These are phyloP conservation scores for Xylaria multiplex DNA, from an alignment of 2,329 filamentous ascomycete genomes.

Conservation along the genomic window DNA sequence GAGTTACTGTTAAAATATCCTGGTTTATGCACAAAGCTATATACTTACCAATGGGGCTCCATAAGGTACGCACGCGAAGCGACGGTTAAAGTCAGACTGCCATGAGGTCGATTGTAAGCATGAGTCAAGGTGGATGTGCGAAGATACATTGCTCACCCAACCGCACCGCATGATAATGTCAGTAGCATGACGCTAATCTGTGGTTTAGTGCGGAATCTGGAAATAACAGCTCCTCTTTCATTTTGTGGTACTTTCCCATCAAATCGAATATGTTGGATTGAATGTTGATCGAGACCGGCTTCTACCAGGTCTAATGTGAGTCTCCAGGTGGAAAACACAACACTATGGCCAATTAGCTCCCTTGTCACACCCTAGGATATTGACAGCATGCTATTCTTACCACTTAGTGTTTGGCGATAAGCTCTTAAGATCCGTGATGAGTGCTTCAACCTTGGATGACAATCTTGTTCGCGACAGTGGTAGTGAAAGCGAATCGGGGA, in stretches of 20 bases:
- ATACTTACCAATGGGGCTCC: constrained; percentile 59
- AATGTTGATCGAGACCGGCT: constrained; percentile 50
- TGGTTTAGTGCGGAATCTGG: constrained; percentile 53
- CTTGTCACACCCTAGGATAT: neutral
- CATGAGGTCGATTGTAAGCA: constrained; percentile 50
- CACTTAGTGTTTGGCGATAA: constrained; percentile 10
- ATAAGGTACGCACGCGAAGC: constrained; percentile 60
- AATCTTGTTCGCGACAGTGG: neutral
- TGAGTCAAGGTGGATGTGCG: neutral
- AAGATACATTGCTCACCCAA: constrained; percentile 52
- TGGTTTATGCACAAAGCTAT: neutral
- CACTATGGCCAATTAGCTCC: constrained; percentile 46
- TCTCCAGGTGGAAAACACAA: constrained; percentile 64
- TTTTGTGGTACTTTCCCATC: constrained; percentile 59
- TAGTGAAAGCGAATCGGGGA: neutral
- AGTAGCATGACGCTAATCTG: constrained; percentile 57
- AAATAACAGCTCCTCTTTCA: constrained; percentile 53
- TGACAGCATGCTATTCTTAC: neutral
- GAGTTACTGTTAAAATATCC: neutral
- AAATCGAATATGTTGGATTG: constrained; percentile 54
- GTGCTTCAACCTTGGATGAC: constrained; percentile 17
- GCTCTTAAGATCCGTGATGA: constrained; percentile 10
- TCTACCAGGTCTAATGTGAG: constrained; percentile 59
- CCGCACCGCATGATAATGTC: constrained; percentile 61
- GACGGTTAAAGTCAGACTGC: constrained; percentile 50